Conservation (phyloP, 345 rosid genomes). For the Pistacia vera region DNA sequence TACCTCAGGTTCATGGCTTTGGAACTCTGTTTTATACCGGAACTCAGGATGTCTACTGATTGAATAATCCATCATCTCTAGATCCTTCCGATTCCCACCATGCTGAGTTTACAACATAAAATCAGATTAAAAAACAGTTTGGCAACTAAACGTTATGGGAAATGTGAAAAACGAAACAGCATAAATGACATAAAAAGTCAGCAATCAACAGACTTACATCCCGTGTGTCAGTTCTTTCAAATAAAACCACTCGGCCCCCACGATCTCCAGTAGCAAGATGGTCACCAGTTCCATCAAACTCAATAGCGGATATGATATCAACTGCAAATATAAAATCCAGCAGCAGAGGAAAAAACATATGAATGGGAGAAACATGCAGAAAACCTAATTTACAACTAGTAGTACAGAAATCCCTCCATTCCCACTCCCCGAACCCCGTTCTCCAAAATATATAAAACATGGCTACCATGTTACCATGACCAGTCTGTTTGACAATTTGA, state of each 20-base stretch:
- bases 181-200: neutral
- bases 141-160: constrained; percentile 9
- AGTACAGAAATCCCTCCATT: neutral
- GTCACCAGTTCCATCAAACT: constrained; percentile 79
- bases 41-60: constrained; percentile 73
- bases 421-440: neutral
- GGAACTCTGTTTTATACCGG: constrained; percentile 89
- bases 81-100: constrained; percentile 63
- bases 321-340: constrained; percentile 48
- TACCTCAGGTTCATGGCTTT: constrained; percentile 98
- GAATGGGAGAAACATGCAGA: neutral
- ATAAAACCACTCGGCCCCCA: constrained; percentile 95
- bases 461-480: neutral
- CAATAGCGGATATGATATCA: constrained; percentile 89
- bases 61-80: constrained; percentile 67
- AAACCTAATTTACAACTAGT: neutral
- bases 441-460: neutral
- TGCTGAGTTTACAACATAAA: constrained; percentile 39
- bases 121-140: constrained; percentile 14
- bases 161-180: neutral
- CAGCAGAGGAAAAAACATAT: neutral
- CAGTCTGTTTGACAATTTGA: neutral
- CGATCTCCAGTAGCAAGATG: constrained; percentile 97
- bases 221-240: constrained; percentile 75
- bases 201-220: constrained; percentile 51